Base-by-base conservation (phyloP, 805 yeast genomes). In the Kodamaea restingae region DNA sequence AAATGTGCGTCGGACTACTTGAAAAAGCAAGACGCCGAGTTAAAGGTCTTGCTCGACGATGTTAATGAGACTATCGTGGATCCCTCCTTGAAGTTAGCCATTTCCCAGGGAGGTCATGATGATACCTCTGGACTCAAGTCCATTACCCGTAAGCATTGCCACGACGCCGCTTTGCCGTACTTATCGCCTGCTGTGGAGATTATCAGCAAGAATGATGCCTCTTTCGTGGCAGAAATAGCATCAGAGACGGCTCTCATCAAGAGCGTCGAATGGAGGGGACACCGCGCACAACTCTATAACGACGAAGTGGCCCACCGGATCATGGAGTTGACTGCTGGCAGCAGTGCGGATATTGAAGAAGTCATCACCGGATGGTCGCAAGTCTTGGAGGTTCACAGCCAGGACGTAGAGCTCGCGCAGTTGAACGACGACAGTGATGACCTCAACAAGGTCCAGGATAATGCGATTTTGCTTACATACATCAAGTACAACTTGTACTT, bases 391-490 rank as follows among this genome's bases (percentile, higher is more conserved):
- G 58, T 73, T 22, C 91, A 86, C 50, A 65, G 65, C 38, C 64
- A 63, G 11, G 80, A 76, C 49, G 68, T 82, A 48, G 73, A 71
- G 6, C 73, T 77, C 45, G 63, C 57, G 35, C 55, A 56, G 15
- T 34, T 34, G 26, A 34, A 33, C 18, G 38, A 39, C 22, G 74
- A 70, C 38, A 73, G 65, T 11, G 74, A 71, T 35, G 82, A 75
- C 40, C 75, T 71, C 32, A 79, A 76, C 36, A 76, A 72, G 39
- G 76, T 75, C 35, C 88, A 87, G 57, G 78, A 81, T 48, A 75
- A 81, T 44, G 86, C 88, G 52, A 80, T 91, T 46, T 61, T 88
- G 31, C 65, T 78, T 41, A 84, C 96, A 0, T 91, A 74, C 59
- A 76, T 88, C 51, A 79, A 77, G 50, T 91, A 84, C 64, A 75